Evolutionary conservation across 2,329 filamentous ascomycete genomes (phyloP), one percentile per base, ranked within the genome.

Genomic region (Sphaceloma murrayae): DNA sequence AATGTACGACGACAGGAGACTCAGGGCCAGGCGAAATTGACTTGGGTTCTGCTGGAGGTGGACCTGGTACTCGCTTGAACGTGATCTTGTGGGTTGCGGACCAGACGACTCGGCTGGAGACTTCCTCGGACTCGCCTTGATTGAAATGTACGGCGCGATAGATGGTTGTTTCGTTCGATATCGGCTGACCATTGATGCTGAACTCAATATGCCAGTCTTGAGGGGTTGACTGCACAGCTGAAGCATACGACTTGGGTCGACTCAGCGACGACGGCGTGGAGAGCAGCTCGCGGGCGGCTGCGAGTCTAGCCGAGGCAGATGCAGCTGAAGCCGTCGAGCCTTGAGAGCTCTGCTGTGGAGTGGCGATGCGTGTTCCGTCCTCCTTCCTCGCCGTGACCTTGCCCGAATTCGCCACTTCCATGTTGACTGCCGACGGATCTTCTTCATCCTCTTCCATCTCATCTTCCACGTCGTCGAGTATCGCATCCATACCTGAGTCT

Each of bases 201-300:
- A 98, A 98, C 57, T 96, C 85, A 49, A 98, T 87, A 56, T 98
- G 89, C 91, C 91, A 98, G 58, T 96, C 88, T 58, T 93, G 83
- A 1, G 88, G 85, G 0, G 77, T 70, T 10, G 84, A 71, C 53
- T 88, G 84, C 43, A 93, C 75, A 3, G 86, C 86, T 43, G 85
- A 83, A 17, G 87, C 82, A 61, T 95, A 94, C 0, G 87, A 86
- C 63, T 85, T 77, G 3, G 81, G 74, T 7, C 81, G 74, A 24
- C 68, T 57, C 52, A 63, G 55, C 3, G 52, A 46, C 1, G 79
- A 68, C 0, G 76, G 67, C 42, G 64, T 59, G 1, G 71, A 64
- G 5, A 61, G 52, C 47, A 59, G 34, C 42, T 62, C 58, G 18
- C 59, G 52, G 3, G 59, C 57, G 34, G 58, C 54, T 18, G 56